Base-by-base conservation (phyloP, 2,329 filamentous ascomycete species). In the Aspergillus sojae region DNA sequence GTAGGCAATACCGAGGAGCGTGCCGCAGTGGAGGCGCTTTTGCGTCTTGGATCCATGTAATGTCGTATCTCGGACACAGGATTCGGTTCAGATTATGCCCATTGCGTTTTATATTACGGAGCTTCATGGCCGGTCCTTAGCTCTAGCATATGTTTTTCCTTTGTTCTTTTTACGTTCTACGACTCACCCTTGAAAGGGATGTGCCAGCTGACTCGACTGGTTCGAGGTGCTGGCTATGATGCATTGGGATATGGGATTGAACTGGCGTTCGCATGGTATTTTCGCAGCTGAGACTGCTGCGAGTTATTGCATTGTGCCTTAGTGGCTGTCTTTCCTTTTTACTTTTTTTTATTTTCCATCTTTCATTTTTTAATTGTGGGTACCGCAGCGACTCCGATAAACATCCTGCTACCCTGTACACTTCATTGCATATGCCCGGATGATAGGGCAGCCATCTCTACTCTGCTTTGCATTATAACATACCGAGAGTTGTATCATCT, bases 31-130 rank as follows among this genome's bases (percentile, higher is more conserved):
- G 81, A 83, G 68, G 81, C 81, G 57, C 78, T 83, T 62, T 72
- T 83, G 66, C 78, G 78, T 65, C 72, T 83, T 68, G 81, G 81
- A 63, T 82, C 80, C 54, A 81, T 82, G 77, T 83, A 77, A 80
- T 65, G 65, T 61, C 67, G 70, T 62, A 57, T 54, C 5, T n/a
- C 14, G 30, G 21, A 39, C 52, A 21, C 26, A 39, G n/a, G 16
- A n/a, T n/a, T 9, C 14, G n/a, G 32, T 19, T 54, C 52, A 39
- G 12, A 23, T 12, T 23, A 23, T 21, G 32, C 21, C 59, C 56
- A 62, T 63, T 63, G 57, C 43, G 59, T 64, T 41, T 64, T 48
- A 60, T 52, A 34, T 50, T 63, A 57, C 62, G 32, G 45, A 21
- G 19, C n/a, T 65, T 54, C 43, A 21, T 58, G 67, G 68, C 67